Evolutionary conservation across 805 yeast species (phyloP).

Genomic region (Saccharomyces eubayanus): DNA sequence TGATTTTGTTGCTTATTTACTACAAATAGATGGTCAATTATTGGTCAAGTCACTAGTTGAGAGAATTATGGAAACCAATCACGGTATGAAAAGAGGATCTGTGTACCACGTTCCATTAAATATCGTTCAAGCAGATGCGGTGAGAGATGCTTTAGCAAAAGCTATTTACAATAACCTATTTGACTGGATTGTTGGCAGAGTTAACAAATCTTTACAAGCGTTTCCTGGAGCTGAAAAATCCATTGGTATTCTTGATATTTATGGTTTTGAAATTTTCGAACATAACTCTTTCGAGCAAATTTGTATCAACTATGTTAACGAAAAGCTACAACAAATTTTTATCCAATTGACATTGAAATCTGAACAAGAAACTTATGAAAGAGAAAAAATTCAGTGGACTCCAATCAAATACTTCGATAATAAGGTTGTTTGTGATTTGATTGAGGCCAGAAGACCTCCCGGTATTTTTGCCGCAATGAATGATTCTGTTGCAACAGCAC

Average conservation of each 20-base stretch:
- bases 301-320: conserved; percentile 90
- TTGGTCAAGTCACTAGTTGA: conserved; percentile 61
- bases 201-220: conserved; percentile 61
- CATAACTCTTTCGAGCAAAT: conserved; percentile 88
- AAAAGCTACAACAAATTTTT: conserved; percentile 87
- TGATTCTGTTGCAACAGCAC: conserved; percentile 94
- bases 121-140: conserved; percentile 83
- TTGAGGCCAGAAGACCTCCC: conserved; percentile 87
- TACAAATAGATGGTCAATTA: conserved; percentile 63
- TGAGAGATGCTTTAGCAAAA: conserved; percentile 86
- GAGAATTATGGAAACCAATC: conserved; percentile 77
- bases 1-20: conserved; percentile 78
- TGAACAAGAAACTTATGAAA: conserved; percentile 91
- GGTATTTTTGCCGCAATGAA: conserved; percentile 90
- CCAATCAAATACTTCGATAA: conserved; percentile 93
- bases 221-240: conserved; percentile 47
- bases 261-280: conserved; percentile 90
- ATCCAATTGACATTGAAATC: conserved; percentile 89
- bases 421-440: conserved; percentile 88
- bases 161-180: conserved; percentile 83
- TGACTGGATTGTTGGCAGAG: conserved; percentile 91
- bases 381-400: conserved; percentile 90
- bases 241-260: conserved; percentile 86
- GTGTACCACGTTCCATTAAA: conserved; percentile 88
- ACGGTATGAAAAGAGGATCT: conserved; percentile 81